Evolutionary conservation across 2,329 filamentous ascomycete genomes (phyloP).

Genomic region (Neonectria neomacrospora): DNA sequence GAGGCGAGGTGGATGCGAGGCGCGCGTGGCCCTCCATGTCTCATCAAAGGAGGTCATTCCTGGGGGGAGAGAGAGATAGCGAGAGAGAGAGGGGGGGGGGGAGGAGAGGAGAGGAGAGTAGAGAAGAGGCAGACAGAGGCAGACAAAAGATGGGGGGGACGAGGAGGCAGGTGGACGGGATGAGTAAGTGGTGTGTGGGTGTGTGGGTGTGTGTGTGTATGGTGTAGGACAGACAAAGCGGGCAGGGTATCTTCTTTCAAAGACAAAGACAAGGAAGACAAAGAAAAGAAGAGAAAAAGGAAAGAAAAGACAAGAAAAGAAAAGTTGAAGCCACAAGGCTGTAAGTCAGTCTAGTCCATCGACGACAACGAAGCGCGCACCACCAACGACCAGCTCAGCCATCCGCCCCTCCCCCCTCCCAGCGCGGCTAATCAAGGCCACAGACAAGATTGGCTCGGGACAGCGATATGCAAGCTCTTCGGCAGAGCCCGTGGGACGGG

Average conservation of each 20-base stretch:
- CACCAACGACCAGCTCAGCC: not conserved
- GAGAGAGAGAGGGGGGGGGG: slow-evolving; percentile 3
- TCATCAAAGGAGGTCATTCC: slow-evolving; percentile 29
- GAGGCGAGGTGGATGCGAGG: slow-evolving; percentile 15
- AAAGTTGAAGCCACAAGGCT: not conserved
- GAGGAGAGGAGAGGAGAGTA: not conserved
- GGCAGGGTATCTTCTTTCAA: not conserved
- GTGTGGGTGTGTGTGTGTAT: not conserved
- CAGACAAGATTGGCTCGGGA: too few species aligned
- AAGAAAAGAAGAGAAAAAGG: too few species aligned
- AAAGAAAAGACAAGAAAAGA: too few species aligned
- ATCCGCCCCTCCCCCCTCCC: not conserved
- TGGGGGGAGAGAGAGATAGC: not conserved
- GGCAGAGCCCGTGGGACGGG: slow-evolving; percentile 18
- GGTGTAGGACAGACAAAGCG: not conserved
- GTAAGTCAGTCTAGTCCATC: not conserved
- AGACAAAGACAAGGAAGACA: not conserved
- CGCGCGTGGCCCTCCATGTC: slow-evolving; percentile 33
- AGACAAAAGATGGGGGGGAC: slow-evolving; percentile 3
- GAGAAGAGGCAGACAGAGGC: not conserved
- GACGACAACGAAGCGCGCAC: not conserved
- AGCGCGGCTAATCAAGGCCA: not conserved
- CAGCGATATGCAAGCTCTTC: slow-evolving; percentile 5
- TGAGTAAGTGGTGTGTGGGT: not conserved
- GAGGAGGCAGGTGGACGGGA: not conserved